Evolutionary conservation across 805 yeast species (phyloP), one percentile per base, ranked within the genome.

Genomic region (Sugiyamaella marilandica): DNA sequence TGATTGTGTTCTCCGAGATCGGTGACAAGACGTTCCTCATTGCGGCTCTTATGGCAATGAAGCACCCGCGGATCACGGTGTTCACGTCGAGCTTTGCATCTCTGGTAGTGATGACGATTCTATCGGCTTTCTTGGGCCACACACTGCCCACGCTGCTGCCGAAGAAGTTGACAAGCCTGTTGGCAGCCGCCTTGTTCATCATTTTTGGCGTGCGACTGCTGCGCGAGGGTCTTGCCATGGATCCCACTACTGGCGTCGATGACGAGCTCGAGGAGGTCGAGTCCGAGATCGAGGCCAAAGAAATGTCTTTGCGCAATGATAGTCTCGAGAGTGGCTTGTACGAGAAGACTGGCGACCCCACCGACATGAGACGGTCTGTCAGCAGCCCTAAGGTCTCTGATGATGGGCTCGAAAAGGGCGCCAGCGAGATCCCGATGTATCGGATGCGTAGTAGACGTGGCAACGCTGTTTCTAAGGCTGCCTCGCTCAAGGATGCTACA

Each of bases 31-130:
- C 99, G 0, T 94, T 94, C 66, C 77, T 94, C 59, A 89, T 94
- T 62, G 97, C 99, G 34, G 98, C 97, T 1, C 76, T 94, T 59
- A 91, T 94, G 97, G 96, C 98, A 31, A 94, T 94, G 98, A 87
- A 88, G 66, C 84, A 90, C 70, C 81, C 91, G 16, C 79, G 95
- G 62, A 62, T 79, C 64, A 76, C 88, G 45, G 98, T 94, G n/a
- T 92, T 94, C 67, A 75, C 88, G 8, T 83, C 97, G 13, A 94
- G 96, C 2, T 88, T 89, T 59, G 67, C 85, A 11, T 89, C 98
- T 1, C 77, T 94, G 62, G 87, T 82, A 2, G 68, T 94, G 51
- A 94, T 94, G 99, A 90, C 99, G 1, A 74, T 94, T 9, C 76
- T 94, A 55, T 87, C 96, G 5, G 98, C 96, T 56, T 61, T 88